Base-by-base conservation (phyloP, 2,329 filamentous ascomycete species). In the Aspergillus terreus region DNA sequence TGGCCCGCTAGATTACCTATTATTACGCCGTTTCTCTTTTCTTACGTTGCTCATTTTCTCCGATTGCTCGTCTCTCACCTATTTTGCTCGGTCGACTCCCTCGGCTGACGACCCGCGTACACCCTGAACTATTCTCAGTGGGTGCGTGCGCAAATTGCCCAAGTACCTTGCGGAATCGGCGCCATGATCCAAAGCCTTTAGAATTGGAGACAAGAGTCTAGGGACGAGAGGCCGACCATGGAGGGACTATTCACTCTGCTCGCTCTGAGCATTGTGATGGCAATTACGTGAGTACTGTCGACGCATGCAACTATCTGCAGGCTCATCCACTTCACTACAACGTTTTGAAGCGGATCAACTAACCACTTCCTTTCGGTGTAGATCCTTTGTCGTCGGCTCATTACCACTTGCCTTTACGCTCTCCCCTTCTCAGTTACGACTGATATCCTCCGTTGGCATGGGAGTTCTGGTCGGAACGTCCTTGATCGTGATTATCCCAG, bases 401-500 rank as follows among this genome's bases (percentile, higher is more conserved):
- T 78, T 99, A 58, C 94, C 94, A 35, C 79, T 99, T 46, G 92
- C 90, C 52, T 89, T 99, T 78, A 83, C 86, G 51, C 81, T 99
- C 23, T 92, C 92, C 27, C 85, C 88, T 54, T 89, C 90, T 41
- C 90, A 96, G 71, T 77, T 97, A 51, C 87, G 92, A 66, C 77
- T 96, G 46, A 88, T 97, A 67, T 95, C 92, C 19, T 92, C 91
- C 51, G 83, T 97, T 68, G 94, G 94, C 48, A 90, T 96, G 71
- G 94, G 94, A 42, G 88, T 99, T 47, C 78, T 99, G 7, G 92
- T 99, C 14, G 94, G 94, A 33, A 97, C 94, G 25, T 92, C 92
- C 1, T 81, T 99, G 58, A 92, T 97, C 58, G 91, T 99, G 30
- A 97, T 99, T 66, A 96, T 99, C 63, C 94, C 94, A 1, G 94